A percentile compares a stretch with the other conserved stretches of the same genome.
Conservation (phyloP, 2,329 filamentous ascomycete species). For the Fusarium hostae region DNA sequence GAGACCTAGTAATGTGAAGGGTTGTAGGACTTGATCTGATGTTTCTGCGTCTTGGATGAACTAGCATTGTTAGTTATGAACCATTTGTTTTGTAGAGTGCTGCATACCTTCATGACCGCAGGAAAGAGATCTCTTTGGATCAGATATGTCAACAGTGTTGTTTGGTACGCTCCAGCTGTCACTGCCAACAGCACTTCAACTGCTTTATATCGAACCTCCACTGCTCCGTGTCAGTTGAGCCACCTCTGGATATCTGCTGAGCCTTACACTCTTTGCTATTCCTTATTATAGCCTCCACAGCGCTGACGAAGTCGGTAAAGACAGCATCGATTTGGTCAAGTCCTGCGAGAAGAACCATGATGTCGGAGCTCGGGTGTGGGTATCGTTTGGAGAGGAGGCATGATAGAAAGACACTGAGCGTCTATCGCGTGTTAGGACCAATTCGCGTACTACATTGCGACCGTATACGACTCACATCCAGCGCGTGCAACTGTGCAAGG, state of each 20-base stretch:
- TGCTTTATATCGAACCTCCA: conserved; percentile 80
- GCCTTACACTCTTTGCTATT: conserved; percentile 75
- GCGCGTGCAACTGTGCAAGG: conserved; percentile 78
- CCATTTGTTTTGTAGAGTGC: neutral
- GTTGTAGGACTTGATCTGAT: conserved; percentile 71
- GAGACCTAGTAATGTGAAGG: conserved; percentile 85
- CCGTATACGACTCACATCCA: conserved; percentile 74
- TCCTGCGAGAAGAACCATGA: conserved; percentile 89
- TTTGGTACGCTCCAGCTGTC: conserved; percentile 94
- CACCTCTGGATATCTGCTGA: neutral
- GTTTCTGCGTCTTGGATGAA: conserved; percentile 83
- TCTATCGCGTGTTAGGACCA: conserved; percentile 62
- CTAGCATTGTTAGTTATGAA: conserved; percentile 53
- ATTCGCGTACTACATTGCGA: conserved; percentile 50
- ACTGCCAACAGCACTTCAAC: conserved; percentile 84
- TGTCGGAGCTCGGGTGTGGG: conserved; percentile 93
- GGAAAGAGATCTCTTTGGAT: conserved; percentile 95
- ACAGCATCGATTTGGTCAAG: conserved; percentile 87
- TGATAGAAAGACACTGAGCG: conserved; percentile 87
- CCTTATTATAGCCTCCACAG: conserved; percentile 84
- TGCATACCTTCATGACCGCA: conserved; percentile 86
- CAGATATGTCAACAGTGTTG: conserved; percentile 92
- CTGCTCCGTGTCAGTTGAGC: conserved; percentile 57
- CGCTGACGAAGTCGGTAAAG: conserved; percentile 88
- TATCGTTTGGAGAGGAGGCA: conserved; percentile 88